Conservation (phyloP, 345 rosid species). For the Linum tenue region DNA sequence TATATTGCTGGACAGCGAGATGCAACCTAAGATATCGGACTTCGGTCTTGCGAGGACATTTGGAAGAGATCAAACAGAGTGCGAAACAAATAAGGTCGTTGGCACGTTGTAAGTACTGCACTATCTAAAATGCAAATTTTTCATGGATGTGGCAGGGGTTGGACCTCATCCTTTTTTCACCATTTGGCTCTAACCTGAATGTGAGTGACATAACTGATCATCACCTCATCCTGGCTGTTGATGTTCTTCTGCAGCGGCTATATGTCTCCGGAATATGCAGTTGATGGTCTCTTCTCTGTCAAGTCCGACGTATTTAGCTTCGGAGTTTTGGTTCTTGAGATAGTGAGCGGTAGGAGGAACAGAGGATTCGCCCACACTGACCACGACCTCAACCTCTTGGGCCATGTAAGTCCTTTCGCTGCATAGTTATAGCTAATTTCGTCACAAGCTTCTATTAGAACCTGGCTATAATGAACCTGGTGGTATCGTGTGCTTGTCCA, state of each 20-base stretch:
- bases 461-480: background rate
- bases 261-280: background rate
- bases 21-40: background rate
- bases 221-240: background rate
- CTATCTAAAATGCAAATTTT: too few species aligned
- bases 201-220: too few species aligned
- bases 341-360: background rate
- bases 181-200: too few species aligned
- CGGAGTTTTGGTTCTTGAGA: background rate
- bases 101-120: background rate
- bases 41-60: background rate
- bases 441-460: background rate
- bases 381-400: background rate
- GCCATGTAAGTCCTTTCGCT: background rate
- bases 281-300: background rate
- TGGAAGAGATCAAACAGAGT: background rate
- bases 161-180: too few species aligned
- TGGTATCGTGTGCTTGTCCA: background rate
- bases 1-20: background rate
- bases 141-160: background rate
- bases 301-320: slow-evolving; percentile 1
- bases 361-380: background rate
- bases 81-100: background rate
- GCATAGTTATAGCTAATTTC: background rate
- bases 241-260: background rate